These are phyloP conservation scores for Plasmodium sp. DNA, from an alignment of 169 alveolate genomes.

Conservation along the genomic window DNA sequence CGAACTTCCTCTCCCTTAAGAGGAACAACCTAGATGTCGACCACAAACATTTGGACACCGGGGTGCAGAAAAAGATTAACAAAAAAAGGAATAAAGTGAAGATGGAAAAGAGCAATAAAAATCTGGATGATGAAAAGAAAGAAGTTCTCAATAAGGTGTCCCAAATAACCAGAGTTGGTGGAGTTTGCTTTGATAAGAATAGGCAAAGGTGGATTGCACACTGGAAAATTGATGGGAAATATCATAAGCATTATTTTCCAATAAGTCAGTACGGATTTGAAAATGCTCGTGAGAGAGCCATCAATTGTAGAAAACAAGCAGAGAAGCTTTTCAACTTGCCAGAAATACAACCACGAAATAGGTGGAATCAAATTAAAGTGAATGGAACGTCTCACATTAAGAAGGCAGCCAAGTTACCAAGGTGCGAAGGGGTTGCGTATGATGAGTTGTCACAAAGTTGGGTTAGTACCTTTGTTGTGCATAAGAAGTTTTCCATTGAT, in stretches of 20 bases:
- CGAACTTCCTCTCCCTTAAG: conserved; percentile 8
- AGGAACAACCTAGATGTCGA: conserved; percentile 4
- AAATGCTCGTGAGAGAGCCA: conserved; percentile 65
- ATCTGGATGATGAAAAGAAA: conserved; percentile 59
- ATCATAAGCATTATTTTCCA: conserved; percentile 71
- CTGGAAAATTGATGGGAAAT: conserved; percentile 74
- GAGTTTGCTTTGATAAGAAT: conserved; percentile 73
- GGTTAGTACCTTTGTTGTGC: conserved; percentile 75
- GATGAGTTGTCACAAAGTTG: conserved; percentile 72
- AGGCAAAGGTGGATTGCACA: conserved; percentile 74
- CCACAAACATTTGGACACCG: conserved; percentile 14
- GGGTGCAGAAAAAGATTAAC: conserved; percentile 46
- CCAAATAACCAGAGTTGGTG: conserved; percentile 73
- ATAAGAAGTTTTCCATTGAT: conserved; percentile 68
- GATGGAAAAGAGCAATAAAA: conserved; percentile 44
- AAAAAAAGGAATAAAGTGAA: conserved; percentile 55
- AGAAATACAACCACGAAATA: conserved; percentile 72
- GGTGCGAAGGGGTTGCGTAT: conserved; percentile 73
- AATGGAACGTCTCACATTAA: conserved; percentile 63
- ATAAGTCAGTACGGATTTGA: conserved; percentile 74
- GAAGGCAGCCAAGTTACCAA: conserved; percentile 62
- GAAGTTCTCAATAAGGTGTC: conserved; percentile 70
- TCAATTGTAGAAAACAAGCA: conserved; percentile 71
- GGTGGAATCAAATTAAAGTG: conserved; percentile 64
- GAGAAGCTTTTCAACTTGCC: conserved; percentile 65